These are phyloP conservation scores for Chrysanthemum seticuspe DNA, from an alignment of 129 eudicot genomes.

Conservation along the genomic window DNA sequence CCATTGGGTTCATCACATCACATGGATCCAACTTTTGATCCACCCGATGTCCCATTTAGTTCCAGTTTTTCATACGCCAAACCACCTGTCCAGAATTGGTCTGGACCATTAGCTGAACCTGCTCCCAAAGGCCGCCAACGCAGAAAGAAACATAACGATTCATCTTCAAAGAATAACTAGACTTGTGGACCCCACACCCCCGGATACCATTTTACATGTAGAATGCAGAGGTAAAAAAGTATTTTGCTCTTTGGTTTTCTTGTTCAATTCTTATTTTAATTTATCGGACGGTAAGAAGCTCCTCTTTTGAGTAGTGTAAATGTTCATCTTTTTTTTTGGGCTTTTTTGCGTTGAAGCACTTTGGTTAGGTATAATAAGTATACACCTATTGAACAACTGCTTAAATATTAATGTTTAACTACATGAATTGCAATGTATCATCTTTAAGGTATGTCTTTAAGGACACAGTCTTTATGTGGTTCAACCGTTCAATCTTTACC, in stretches of 20 bases:
- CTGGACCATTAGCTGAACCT: conserved; percentile 85
- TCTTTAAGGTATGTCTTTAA: background rate
- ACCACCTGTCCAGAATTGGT: conserved; percentile 82
- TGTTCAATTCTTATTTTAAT: conserved; percentile 27
- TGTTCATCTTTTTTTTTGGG: conserved; percentile 28
- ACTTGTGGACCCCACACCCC: conserved; percentile 27
- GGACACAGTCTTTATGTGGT: no score
- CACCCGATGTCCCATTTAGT: conserved; percentile 66
- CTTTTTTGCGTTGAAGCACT: conserved; percentile 29
- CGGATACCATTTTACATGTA: conserved; percentile 42
- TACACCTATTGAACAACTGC: conserved; percentile 30
- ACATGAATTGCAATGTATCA: conserved; percentile 22
- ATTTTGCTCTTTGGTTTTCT: conserved; percentile 33
- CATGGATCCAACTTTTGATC: conserved; percentile 66
- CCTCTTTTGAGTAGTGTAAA: conserved; percentile 41
- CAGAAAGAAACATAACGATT: conserved; percentile 40
- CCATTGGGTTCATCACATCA: conserved; percentile 83
- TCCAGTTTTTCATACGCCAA: conserved; percentile 67
- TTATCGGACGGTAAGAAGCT: conserved; percentile 33
- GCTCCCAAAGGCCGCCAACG: conserved; percentile 55
- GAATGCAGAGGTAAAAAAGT: conserved; percentile 49
- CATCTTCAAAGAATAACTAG: conserved; percentile 42
- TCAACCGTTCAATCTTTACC: no score
- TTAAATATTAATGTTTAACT: conserved; percentile 17
- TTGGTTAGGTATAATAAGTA: conserved; percentile 40